phyloP scores from a whole-genome alignment of 2,329 filamentous ascomycete genomes.

The Epichloe coenophiala region DNA sequence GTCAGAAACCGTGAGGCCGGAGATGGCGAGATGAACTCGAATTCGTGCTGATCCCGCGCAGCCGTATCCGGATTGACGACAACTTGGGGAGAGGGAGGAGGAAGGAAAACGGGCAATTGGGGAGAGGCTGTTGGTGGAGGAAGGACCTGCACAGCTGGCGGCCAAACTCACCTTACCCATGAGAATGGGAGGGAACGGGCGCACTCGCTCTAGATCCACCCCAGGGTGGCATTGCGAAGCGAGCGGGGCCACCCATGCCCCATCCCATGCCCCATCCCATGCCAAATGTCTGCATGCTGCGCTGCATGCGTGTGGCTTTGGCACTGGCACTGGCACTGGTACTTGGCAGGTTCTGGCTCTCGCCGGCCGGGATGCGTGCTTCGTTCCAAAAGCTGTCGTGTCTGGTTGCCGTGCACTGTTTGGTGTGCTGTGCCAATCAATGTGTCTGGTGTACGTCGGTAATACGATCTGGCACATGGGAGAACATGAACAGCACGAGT shows the following conservation, averaged over 20 bases:
- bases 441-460: no score
- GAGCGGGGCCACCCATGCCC: conserved; percentile 14
- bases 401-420: background rate
- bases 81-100: conserved; percentile 20
- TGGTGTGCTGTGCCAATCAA: no score
- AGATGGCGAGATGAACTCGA: conserved; percentile 5
- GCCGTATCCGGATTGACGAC: conserved; percentile 18
- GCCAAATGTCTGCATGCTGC: conserved; percentile 4
- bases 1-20: background rate
- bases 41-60: conserved; percentile 14
- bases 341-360: background rate
- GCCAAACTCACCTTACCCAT: conserved; percentile 31
- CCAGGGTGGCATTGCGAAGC: conserved; percentile 12
- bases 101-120: conserved; percentile 24
- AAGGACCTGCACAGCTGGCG: conserved; percentile 25
- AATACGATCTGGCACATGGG: background rate
- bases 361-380: background rate
- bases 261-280: conserved; percentile 5
- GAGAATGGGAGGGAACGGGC: conserved; percentile 24
- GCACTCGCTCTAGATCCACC: conserved; percentile 15
- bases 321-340: background rate
- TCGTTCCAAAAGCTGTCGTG: background rate
- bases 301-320: background rate
- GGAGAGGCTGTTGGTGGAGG: conserved; percentile 25
- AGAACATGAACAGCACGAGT: background rate